Evolutionary conservation across 768 basidiomycete species (phyloP).

Genomic region (Pleurotus citrinopileatus): DNA sequence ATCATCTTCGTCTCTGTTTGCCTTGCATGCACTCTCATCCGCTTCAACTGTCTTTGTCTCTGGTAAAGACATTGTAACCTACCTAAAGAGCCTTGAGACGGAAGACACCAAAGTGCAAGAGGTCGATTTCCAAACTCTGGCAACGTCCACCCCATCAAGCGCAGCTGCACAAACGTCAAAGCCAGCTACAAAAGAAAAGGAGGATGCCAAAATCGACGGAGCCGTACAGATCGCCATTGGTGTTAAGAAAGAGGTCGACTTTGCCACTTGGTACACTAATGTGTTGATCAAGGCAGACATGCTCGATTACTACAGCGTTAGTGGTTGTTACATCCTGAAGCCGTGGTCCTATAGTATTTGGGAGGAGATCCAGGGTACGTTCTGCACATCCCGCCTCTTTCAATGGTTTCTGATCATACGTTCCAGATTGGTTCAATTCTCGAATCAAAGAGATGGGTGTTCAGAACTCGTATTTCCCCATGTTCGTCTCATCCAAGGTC

Average conservation of each 20-base stretch:
- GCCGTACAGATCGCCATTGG: slow-evolving; percentile 91
- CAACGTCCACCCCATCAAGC: slow-evolving; percentile 31
- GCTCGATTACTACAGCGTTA: slow-evolving; percentile 98
- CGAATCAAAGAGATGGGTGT: slow-evolving; percentile 94
- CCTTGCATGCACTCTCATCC: slow-evolving; percentile 73
- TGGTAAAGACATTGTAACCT: slow-evolving; percentile 70
- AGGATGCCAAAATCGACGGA: slow-evolving; percentile 80
- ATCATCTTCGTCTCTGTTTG: slow-evolving; percentile 63
- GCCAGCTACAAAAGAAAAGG: slow-evolving; percentile 54
- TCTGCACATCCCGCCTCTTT: background rate
- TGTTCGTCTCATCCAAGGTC: slow-evolving; percentile 93
- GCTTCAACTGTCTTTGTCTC: slow-evolving; percentile 73
- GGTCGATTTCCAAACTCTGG: slow-evolving; percentile 66
- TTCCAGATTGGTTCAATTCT: slow-evolving; percentile 85
- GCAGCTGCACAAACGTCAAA: slow-evolving; percentile 36
- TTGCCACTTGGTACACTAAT: slow-evolving; percentile 91
- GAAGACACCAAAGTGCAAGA: slow-evolving; percentile 62
- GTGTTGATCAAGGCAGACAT: slow-evolving; percentile 98
- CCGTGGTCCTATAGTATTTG: slow-evolving; percentile 98
- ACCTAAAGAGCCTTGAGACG: slow-evolving; percentile 71
- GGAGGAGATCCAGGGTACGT: slow-evolving; percentile 89
- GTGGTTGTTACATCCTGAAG: slow-evolving; percentile 97
- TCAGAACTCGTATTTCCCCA: slow-evolving; percentile 98
- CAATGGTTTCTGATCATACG: background rate
- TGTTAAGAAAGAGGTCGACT: slow-evolving; percentile 95